These are phyloP conservation scores for Trichoderma polysporum DNA, from an alignment of 2,329 filamentous ascomycete genomes.

Conservation along the genomic window DNA sequence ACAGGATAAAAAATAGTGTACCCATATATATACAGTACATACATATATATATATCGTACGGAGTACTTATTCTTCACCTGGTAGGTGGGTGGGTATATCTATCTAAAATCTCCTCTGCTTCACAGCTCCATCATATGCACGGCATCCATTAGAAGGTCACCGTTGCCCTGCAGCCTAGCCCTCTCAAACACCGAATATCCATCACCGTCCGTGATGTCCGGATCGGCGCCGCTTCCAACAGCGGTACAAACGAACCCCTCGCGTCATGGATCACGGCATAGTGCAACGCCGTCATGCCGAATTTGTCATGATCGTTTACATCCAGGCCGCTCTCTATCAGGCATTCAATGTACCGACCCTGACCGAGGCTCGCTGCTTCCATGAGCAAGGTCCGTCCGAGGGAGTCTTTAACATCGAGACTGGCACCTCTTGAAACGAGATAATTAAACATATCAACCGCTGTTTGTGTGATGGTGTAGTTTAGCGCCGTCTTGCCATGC, in stretches of 20 bases:
- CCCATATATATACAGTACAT: not conserved
- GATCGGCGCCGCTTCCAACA: not conserved
- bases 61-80: too few species aligned
- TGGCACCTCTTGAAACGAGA: not conserved
- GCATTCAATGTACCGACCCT: not conserved
- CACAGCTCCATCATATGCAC: not conserved
- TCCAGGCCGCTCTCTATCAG: slow-evolving; percentile 3
- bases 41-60: too few species aligned
- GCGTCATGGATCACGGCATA: not conserved
- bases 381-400: not conserved
- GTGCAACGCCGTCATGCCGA: slow-evolving; percentile 6
- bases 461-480: not conserved
- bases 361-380: not conserved
- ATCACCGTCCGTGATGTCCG: not conserved
- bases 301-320: not conserved
- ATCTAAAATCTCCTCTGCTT: not conserved
- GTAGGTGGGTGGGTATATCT: not conserved
- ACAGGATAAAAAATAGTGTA: not conserved
- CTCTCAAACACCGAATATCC: not conserved
- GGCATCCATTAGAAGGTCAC: not conserved
- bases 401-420: not conserved
- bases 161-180: not conserved
- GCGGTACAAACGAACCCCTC: not conserved
- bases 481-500: not conserved
- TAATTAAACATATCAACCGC: not conserved